phyloP scores from a whole-genome alignment of 1,139 yeast species.

The Meyerozyma smithsonii region DNA sequence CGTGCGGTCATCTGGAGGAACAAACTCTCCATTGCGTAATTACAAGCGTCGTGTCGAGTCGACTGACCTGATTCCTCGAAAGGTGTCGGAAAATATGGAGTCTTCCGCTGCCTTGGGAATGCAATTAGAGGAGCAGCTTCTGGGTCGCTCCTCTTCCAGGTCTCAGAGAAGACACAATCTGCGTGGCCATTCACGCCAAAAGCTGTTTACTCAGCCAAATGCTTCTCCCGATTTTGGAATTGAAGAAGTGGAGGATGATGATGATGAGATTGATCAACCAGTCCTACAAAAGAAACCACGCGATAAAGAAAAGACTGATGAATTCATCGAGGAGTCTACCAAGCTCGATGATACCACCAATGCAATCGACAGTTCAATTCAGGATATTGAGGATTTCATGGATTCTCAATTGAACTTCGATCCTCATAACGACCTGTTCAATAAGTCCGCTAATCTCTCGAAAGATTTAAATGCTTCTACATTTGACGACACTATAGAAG shows the following conservation, averaged over 20 bases:
- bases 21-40: conserved; percentile 21
- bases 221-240: conserved; percentile 33
- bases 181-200: conserved; percentile 2
- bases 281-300: conserved; percentile 1
- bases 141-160: conserved; percentile 1
- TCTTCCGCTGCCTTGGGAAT: conserved; percentile 23
- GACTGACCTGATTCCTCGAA: conserved; percentile 9
- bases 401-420: conserved; percentile 26
- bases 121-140: conserved; percentile 20
- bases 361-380: conserved; percentile 31
- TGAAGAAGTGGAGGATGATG: conserved; percentile 32
- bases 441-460: neutral
- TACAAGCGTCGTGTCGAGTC: conserved; percentile 12
- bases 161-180: conserved; percentile 5
- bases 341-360: conserved; percentile 8
- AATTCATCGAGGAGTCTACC: conserved; percentile 18
- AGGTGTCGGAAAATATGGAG: conserved; percentile 24
- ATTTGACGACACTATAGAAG: neutral
- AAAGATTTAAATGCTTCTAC: neutral
- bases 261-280: conserved; percentile 17
- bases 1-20: conserved; percentile 14
- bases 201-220: neutral
- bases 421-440: conserved; percentile 4
- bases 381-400: conserved; percentile 40
- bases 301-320: conserved; percentile 5